Base-by-base conservation (phyloP, 2,329 filamentous ascomycete genomes). In the Metarhizium album region DNA sequence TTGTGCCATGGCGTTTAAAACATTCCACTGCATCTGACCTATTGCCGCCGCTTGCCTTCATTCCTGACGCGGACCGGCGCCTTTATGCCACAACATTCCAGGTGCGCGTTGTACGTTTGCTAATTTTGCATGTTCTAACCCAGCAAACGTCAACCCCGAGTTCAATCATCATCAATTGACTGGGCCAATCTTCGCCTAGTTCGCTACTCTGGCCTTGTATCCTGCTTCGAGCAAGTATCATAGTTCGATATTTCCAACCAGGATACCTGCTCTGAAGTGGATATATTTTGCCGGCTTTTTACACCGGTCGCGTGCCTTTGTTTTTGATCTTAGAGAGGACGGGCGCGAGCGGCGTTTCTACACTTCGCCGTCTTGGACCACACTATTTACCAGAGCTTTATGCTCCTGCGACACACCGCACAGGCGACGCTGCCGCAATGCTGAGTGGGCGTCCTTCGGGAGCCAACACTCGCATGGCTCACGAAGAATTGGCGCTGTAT, bases 401-500 rank as follows among this genome's bases (percentile, higher is more conserved):
- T 66, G 65, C 64, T 59, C 59, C 42, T 61, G 52, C 56, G 56
- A 55, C 47, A 53, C 52, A 49, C 55, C 49, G 47, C 55, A 53
- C 7, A 54, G 54, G 58, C 54, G 53, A 57, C 58, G 59, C 60
- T 58, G 61, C 59, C 63, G 60, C 61, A 55, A 69, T 69, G 67
- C 64, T 67, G 57, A 65, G 59, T 58, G 67, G 71, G 58, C 67
- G 73, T 59, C 62, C 70, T 52, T 68, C 72, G 66, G 74, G 78
- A 67, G 71, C 77, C 63, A 82, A 78, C 70, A 72, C 80, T 49
- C 75, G 79, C 63, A 78, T 82, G 68, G 79, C 80, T 62, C 79
- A 80, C 52, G 69, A 83, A 53, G 69, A 83, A 53, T 62, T 73
- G 47, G 74, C 82, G 54, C 66, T 74, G 46, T 80, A 78, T 62